These are phyloP conservation scores for Diaporthe longicolla DNA, from an alignment of 2,329 filamentous ascomycete genomes.

Conservation along the genomic window DNA sequence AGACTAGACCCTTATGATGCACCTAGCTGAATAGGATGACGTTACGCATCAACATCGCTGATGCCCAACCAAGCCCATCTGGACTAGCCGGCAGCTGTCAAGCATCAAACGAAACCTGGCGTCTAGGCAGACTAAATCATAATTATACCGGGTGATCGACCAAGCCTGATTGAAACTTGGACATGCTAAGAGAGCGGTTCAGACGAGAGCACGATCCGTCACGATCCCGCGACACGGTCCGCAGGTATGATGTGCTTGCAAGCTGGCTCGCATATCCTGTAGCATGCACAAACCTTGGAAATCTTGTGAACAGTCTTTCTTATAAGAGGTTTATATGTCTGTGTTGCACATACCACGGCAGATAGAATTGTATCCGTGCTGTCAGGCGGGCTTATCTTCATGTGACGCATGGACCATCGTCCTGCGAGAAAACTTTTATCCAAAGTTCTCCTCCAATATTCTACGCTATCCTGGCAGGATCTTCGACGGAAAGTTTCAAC, in stretches of 20 bases:
- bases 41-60: neutral
- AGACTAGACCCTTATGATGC: neutral
- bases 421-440: no score
- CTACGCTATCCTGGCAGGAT: neutral
- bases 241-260: neutral
- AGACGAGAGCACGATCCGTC: constrained; percentile 5
- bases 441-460: neutral
- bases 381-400: neutral
- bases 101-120: neutral
- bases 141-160: neutral
- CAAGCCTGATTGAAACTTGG: neutral
- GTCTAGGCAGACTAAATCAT: neutral
- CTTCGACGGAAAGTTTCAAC: constrained; percentile 17
- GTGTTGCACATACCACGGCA: neutral
- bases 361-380: neutral
- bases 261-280: neutral
- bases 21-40: neutral
- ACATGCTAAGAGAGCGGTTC: neutral
- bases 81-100: neutral
- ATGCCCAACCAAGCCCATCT: constrained; percentile 3
- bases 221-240: neutral
- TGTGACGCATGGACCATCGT: neutral
- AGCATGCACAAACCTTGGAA: neutral
- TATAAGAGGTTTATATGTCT: neutral
- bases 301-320: neutral